These are phyloP conservation scores for Pterothamnion heteromorphum DNA, from an alignment of 31 red algal genomes.

Conservation along the genomic window DNA sequence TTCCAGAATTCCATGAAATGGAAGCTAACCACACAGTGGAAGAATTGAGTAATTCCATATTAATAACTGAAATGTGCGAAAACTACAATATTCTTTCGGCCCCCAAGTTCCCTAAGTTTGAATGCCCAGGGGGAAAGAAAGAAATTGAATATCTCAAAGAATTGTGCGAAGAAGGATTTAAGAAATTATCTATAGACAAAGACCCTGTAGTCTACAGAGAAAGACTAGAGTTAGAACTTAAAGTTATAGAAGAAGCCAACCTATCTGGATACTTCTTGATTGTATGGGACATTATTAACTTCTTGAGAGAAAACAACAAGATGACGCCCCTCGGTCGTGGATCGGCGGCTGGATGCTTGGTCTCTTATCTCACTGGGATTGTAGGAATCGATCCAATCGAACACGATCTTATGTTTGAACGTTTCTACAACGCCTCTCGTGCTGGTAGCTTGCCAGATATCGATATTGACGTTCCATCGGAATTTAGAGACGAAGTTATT, in stretches of 20 bases:
- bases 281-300: constrained; percentile 49
- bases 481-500: constrained; percentile 55
- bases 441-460: constrained; percentile 71
- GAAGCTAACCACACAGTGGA: no score
- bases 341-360: constrained; percentile 77
- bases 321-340: constrained; percentile 79
- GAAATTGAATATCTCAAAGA: no score
- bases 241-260: constrained; percentile 48
- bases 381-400: constrained; percentile 78
- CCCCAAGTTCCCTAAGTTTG: no score
- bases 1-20: no score
- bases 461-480: constrained; percentile 75
- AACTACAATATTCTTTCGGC: no score
- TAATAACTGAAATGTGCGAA: no score
- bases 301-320: constrained; percentile 53
- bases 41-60: no score
- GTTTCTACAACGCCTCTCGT: constrained; percentile 85
- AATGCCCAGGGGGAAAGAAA: no score
- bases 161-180: no score
- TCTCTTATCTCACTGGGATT: constrained; percentile 72
- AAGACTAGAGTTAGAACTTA: neutral
- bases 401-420: constrained; percentile 79
- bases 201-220: neutral
- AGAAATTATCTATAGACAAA: no score
- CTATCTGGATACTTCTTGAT: constrained; percentile 58